Conservation (phyloP, 331 rosid species). For the Rosa hybrid region DNA sequence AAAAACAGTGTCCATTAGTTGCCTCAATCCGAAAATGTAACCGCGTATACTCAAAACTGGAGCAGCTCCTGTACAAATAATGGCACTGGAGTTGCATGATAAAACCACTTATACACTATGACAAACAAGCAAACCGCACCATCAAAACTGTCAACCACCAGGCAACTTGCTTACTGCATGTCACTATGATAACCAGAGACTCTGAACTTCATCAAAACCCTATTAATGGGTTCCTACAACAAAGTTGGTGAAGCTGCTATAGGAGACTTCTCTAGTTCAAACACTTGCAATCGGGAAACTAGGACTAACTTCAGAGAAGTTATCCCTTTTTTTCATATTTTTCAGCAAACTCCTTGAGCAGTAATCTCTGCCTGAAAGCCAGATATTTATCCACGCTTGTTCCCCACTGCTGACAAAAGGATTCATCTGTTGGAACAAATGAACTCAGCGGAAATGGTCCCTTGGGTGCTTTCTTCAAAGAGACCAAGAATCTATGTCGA, state of each 20-base stretch:
- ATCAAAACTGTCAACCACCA: background rate
- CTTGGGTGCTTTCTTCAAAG: constrained; percentile 91
- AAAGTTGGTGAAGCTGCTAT: constrained; percentile 13
- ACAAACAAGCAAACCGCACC: background rate
- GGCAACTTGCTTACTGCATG: constrained; percentile 6
- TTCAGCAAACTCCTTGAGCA: constrained; percentile 70
- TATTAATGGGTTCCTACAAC: constrained; percentile 15
- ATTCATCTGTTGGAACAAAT: constrained; percentile 87
- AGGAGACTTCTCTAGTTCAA: constrained; percentile 23
- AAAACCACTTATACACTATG: constrained; percentile 9
- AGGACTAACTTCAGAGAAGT: constrained; percentile 20
- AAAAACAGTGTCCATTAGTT: constrained; percentile 13
- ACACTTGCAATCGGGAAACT: constrained; percentile 26
- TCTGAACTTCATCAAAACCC: constrained; percentile 26
- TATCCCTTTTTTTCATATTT: constrained; percentile 66
- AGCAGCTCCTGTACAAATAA: constrained; percentile 15
- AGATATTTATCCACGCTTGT: constrained; percentile 86
- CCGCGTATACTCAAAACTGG: constrained; percentile 16
- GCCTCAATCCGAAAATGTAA: constrained; percentile 23
- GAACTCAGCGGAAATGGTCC: constrained; percentile 97
- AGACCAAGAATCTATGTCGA: constrained; percentile 89
- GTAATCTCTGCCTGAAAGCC: constrained; percentile 78
- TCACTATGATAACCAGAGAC: constrained; percentile 12
- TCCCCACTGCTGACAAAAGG: constrained; percentile 91
- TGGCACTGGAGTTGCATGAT: constrained; percentile 17